Conservation (phyloP, 2,329 filamentous ascomycete species). For the Ascochyta viciae-villosae region DNA sequence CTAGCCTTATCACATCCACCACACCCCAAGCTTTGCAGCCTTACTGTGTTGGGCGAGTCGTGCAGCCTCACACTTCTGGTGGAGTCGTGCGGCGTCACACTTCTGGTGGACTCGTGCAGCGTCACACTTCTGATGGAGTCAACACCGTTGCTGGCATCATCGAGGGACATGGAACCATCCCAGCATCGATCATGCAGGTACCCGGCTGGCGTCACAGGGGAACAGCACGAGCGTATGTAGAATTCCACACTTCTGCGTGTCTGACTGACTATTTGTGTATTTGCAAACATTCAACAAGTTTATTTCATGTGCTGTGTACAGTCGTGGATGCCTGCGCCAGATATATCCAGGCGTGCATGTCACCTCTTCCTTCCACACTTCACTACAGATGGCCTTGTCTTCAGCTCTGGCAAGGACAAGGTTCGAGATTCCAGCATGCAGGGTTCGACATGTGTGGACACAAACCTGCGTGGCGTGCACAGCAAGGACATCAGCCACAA, state of each 20-base stretch:
- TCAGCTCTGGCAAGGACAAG: too few relatives aligned
- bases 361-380: too few relatives aligned
- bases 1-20: constrained; percentile 11
- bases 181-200: constrained; percentile 22
- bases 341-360: too few relatives aligned
- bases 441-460: too few relatives aligned
- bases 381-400: too few relatives aligned
- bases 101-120: not conserved
- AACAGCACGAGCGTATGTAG: constrained; percentile 4
- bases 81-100: constrained; percentile 3
- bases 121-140: not conserved
- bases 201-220: constrained; percentile 13
- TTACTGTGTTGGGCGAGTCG: not conserved
- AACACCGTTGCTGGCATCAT: not conserved
- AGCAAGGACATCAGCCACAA: not conserved
- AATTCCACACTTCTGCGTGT: not conserved
- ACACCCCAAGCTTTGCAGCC: constrained; percentile 4
- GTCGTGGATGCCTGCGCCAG: too few relatives aligned
- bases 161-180: constrained; percentile 3
- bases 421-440: too few relatives aligned
- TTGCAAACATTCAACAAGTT: not conserved
- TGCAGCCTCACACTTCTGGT: not conserved
- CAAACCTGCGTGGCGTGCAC: not conserved
- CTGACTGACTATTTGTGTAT: not conserved
- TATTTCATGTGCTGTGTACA: too few relatives aligned